Base-by-base conservation (phyloP, 176 grass and related monocot genomes). In the Guadua angustifolia region DNA sequence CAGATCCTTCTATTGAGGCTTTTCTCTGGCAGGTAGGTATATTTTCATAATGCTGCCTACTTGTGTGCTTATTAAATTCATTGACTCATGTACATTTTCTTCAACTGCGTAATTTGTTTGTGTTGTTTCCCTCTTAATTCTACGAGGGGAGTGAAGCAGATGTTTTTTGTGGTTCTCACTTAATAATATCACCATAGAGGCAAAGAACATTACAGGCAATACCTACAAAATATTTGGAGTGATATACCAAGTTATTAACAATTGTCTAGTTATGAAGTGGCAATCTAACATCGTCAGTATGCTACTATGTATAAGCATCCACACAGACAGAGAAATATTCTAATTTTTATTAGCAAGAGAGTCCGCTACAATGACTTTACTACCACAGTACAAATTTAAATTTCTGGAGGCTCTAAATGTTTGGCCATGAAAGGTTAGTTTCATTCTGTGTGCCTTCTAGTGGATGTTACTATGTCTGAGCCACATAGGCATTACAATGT, bases 1-100 rank as follows among this genome's bases (percentile, higher is more conserved):
- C 93, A 52, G 91, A 88, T 67, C 64, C 93, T 40, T 86, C 78
- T 12, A 66, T 98, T 79, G 95, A 98, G 71, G 80, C 81, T 65
- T 98, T 98, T 79, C 80, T 98, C 82, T 98, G 95, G 95, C 92
- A 95, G 95, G 95, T 98, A 95, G 95, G 95, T 98, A 91, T 32
- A 8, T 33, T 69, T 17, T 74, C 1, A 9, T 77, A 61, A 76
- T 57, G 4, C 71, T 59, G 4, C 42, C 52, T 39, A 82, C 55
- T 10, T 13, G 1, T 77, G 10, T 35, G 65, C 33, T 77, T 56
- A 35, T 3, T 79, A 4, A 62, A 24, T 29, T 29, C 5, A 18
- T 46, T 43, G 15, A 40, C 7, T 60, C 50, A 19, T 70, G 12
- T 40, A 32, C 18, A 35, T 81, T 46, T 42, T 16, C 11, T 82